Evolutionary conservation across 371 early-diverging fungal genomes (phyloP), one percentile per base, ranked within the genome.

Genomic region (Haplosporangium sp.): DNA sequence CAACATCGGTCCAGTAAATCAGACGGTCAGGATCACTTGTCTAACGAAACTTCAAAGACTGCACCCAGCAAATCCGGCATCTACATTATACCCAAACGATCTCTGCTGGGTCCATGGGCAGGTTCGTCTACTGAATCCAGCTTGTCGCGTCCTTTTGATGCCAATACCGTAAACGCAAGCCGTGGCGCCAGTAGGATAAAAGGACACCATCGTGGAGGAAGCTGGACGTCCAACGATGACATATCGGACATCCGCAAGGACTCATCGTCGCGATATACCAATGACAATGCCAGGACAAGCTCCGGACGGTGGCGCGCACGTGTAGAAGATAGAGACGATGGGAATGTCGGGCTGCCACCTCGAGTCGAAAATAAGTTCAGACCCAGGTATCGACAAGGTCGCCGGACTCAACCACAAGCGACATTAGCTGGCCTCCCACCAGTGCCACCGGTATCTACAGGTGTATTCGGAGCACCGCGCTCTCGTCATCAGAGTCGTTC

Each of bases 281-380:
- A 45, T 1, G 58, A 64, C 16, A 62, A 57, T 38, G 29, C 43
- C 13, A 37, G 52, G 50, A 47, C 60, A 4, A 45, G 63, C 8
- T 69, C 65, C 6, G 69, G 69, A 40, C 60, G 41, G 37, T 60
- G 65, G 61, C 64, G 69, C 11, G 59, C 53, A n/a, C 64, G 61
- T 13, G 23, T 62, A 21, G 61, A 65, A 2, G 75, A 72, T n/a
- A 59, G 57, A 12, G 79, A 77, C 8, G 72, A 72, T 18, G 64
- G 61, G 13, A 53, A 59, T 42, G 62, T 59, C 7, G 77, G 79
- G 21, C 59, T 77, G 16, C 79, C 79, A 4, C 79, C 79, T 54
- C 72, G 79, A 52, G 79, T 53, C 6, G 79, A 77, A 52, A 77
- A 77, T 50, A 77, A 77, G 56, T 77, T 77, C 47, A 59, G 72